Evolutionary conservation across 306 rosid species (phyloP).

Genomic region (Glycine tomentella): DNA sequence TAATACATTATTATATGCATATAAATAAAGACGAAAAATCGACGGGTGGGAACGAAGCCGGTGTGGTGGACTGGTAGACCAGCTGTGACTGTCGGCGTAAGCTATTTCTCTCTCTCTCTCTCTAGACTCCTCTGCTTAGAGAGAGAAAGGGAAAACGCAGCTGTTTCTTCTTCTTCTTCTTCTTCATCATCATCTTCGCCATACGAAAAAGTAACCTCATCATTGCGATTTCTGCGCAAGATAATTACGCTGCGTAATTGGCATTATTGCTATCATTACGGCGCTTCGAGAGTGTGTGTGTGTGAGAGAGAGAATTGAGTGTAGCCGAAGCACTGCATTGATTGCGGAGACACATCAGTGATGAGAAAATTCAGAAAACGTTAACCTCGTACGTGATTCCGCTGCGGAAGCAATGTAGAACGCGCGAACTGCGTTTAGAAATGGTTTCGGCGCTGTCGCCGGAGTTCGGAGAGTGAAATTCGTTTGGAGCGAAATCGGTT

Average conservation of each 20-base stretch:
- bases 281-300: slow-evolving; percentile 3
- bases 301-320: slow-evolving; percentile 37
- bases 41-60: background rate
- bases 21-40: background rate
- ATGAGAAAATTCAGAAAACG: background rate
- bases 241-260: slow-evolving; percentile 4
- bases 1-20: background rate
- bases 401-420: slow-evolving; percentile 33
- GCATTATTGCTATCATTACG: slow-evolving; percentile 1
- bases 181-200: background rate
- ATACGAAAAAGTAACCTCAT: background rate
- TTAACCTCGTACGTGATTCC: slow-evolving; percentile 17
- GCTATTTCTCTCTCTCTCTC: slow-evolving; percentile 5
- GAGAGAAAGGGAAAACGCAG: background rate
- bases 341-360: slow-evolving; percentile 14
- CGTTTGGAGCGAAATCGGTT: background rate
- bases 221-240: slow-evolving; percentile 25
- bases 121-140: background rate
- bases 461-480: slow-evolving; percentile 32
- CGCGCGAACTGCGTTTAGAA: background rate
- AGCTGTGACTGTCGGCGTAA: slow-evolving; percentile 44
- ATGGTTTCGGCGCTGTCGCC: background rate
- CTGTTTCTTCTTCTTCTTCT: background rate
- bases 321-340: slow-evolving; percentile 35
- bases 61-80: slow-evolving; percentile 36